Conservation (phyloP, 2,329 filamentous ascomycete species). For the Monosporascus sp. region DNA sequence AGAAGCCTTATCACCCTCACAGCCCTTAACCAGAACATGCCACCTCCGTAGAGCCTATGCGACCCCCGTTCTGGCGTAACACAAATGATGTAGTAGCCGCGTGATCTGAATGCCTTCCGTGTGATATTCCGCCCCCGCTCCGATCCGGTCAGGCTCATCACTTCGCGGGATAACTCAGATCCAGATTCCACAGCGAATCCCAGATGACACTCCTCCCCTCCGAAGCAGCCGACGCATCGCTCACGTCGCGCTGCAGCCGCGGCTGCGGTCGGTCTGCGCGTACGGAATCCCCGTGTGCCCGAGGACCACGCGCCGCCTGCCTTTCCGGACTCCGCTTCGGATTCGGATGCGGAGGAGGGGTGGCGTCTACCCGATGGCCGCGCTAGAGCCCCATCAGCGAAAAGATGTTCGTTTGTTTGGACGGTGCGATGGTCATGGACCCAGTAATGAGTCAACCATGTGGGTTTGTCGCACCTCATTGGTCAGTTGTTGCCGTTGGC, state of each 20-base stretch:
- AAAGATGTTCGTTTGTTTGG: conserved; percentile 5
- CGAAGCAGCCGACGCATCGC: conserved; percentile 29
- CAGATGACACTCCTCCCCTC: conserved; percentile 53
- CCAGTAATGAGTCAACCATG: conserved; percentile 45
- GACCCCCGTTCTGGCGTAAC: no score
- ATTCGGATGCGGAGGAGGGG: conserved; percentile 10
- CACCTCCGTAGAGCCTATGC: no score
- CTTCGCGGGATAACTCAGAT: conserved; percentile 47
- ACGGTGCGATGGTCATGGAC: conserved; percentile 31
- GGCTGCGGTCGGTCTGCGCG: conserved; percentile 1
- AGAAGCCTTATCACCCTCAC: no score
- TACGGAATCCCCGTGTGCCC: conserved; percentile 14
- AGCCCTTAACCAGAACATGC: no score
- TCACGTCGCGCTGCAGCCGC: conserved; percentile 35
- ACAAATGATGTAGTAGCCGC: no score
- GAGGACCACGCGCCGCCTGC: conserved; percentile 10
- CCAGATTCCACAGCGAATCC: conserved; percentile 58
- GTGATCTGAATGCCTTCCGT: no score
- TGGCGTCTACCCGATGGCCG: conserved; percentile 11
- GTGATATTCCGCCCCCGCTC: not conserved
- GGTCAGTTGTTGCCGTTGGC: conserved; percentile 13
- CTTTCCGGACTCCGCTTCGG: conserved; percentile 15
- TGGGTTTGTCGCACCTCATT: conserved; percentile 47
- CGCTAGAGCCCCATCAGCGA: conserved; percentile 26
- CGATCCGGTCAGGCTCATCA: conserved; percentile 24